These are phyloP conservation scores for Gaultheria prostrata DNA, from an alignment of 148 eudicot species.

Conservation along the genomic window DNA sequence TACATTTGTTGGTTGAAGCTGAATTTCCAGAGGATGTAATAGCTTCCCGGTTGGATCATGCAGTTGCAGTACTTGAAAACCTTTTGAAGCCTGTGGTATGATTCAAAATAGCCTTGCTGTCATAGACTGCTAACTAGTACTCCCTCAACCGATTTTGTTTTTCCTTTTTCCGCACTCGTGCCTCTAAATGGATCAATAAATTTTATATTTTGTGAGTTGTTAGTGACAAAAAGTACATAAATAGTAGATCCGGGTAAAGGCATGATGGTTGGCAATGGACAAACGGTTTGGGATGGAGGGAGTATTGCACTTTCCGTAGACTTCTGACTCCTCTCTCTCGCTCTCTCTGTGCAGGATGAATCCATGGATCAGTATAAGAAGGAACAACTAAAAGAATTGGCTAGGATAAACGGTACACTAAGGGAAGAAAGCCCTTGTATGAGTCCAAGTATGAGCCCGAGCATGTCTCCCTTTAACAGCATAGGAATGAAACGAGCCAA, in stretches of 20 bases:
- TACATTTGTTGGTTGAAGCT: conserved; percentile 49
- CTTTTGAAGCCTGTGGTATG: conserved; percentile 54
- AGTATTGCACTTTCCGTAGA: background rate
- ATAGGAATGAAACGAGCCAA: conserved; percentile 51
- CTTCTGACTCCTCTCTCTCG: conserved; percentile 1
- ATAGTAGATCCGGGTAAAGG: too few relatives aligned
- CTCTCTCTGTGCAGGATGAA: conserved; percentile 33
- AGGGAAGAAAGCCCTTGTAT: conserved; percentile 51
- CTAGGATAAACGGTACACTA: conserved; percentile 45
- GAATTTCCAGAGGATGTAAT: conserved; percentile 54
- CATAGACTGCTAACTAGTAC: background rate
- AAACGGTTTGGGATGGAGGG: too few relatives aligned
- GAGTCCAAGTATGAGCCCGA: conserved; percentile 53
- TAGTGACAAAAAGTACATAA: too few relatives aligned
- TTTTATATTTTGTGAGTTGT: too few relatives aligned
- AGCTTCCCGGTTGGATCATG: conserved; percentile 42
- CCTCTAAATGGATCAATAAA: too few relatives aligned
- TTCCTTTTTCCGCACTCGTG: too few relatives aligned
- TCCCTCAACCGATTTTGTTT: too few relatives aligned
- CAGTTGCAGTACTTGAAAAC: conserved; percentile 36
- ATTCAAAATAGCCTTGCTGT: background rate
- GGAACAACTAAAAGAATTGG: conserved; percentile 51
- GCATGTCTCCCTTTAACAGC: conserved; percentile 49
- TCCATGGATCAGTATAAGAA: conserved; percentile 48
- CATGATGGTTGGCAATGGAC: too few relatives aligned